Conservation (phyloP, 2,329 filamentous ascomycete species). For the Nothomitra cinnamomea region DNA sequence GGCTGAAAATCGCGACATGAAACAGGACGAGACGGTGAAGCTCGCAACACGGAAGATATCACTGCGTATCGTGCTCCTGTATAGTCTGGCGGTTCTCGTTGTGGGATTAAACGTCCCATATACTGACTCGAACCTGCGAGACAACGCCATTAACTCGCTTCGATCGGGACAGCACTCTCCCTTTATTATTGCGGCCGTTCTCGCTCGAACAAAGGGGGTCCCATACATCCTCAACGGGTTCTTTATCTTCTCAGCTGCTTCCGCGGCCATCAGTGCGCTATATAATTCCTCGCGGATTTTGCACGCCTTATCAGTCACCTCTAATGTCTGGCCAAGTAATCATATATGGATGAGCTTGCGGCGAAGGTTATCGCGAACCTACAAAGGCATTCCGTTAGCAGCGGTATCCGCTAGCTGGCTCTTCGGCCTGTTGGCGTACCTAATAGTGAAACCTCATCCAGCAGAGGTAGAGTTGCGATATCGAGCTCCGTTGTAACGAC, state of each 20-base stretch:
- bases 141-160: background rate
- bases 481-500: too few relatives aligned
- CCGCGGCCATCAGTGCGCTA: conserved; percentile 25
- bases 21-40: conserved; percentile 27
- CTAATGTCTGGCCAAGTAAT: conserved; percentile 22
- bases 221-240: conserved; percentile 29
- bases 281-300: conserved; percentile 27
- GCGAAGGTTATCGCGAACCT: background rate
- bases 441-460: conserved; percentile 13
- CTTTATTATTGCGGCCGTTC: conserved; percentile 25
- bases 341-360: background rate
- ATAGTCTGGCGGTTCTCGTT: conserved; percentile 23
- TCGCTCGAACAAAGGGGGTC: conserved; percentile 21
- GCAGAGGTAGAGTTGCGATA: too few relatives aligned
- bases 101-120: background rate
- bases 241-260: conserved; percentile 27
- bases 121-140: background rate
- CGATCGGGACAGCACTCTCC: conserved; percentile 8
- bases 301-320: conserved; percentile 26
- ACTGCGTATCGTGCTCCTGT: conserved; percentile 27
- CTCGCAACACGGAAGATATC: conserved; percentile 27
- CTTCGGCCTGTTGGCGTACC: background rate
- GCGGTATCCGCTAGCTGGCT: background rate
- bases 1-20: conserved; percentile 25
- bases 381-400: background rate